Base-by-base conservation (phyloP, 495 filamentous ascomycete genomes). In the Ramalina peruviana region DNA sequence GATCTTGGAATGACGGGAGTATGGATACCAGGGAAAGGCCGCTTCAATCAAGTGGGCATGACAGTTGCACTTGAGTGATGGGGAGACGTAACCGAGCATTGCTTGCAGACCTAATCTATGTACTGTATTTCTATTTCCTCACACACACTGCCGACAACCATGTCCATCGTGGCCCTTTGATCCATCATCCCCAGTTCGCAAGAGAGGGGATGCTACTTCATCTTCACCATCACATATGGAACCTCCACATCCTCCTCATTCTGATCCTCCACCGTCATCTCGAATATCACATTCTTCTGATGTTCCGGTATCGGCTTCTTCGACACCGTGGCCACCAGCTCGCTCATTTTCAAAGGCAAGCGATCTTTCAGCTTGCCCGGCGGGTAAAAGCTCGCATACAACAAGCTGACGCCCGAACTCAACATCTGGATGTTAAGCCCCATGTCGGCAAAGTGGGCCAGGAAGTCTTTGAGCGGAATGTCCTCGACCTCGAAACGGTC, bases 321-420 rank as follows among this genome's bases (percentile, higher is more conserved):
- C 61, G 85, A 88, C 48, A 98, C 82, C 43, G 78, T 76, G 67
- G 86, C 86, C 6, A 95, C 85, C 36, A 98, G 72, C 60, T 94
- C 72, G 68, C 85, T 94, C 72, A 98, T 68, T 82, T 71, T 71
- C 52, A 85, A 64, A 26, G 69, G 72, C 55, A 83, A 64, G 49
- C 83, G 74, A 63, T 96, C 93, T 75, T 90, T 93, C 39, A 85
- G 66, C 72, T 97, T 99, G 7, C 75, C 73, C 1, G 79, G 74
- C n/a, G 84, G 81, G 67, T 92, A 95, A 78, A 97, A 99, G 64
- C 79, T 82, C 46, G 90, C 90, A 62, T 94, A 99, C n/a, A 99
- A 72, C 57, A 99, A 67, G 63, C 87, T 95, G 48, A 97, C 92
- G 2, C 90, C 93, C 12, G 86, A 95, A 73, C 86, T 94, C 49